Conservation (phyloP, 371 early-diverging fungal species). For the Choanephora cucurbitarum region DNA sequence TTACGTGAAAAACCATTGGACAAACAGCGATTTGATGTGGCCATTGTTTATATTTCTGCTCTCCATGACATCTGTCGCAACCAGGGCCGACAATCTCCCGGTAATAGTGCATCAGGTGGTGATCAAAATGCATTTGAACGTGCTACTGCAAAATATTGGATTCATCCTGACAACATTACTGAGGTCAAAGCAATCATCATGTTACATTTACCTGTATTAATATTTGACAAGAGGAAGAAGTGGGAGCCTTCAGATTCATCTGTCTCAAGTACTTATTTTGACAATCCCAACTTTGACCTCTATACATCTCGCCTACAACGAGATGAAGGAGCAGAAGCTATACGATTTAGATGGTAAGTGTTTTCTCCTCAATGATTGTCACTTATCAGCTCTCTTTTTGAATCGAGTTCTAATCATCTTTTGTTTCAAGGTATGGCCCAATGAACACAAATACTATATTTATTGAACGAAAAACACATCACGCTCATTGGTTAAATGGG, state of each 20-base stretch:
- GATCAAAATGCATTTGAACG: constrained; percentile 32
- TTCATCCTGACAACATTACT: constrained; percentile 95
- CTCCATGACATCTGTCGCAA: constrained; percentile 31
- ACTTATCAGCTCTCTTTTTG: no score
- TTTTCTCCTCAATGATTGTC: no score
- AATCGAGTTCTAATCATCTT: constrained; percentile 23
- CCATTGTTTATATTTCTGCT: constrained; percentile 28
- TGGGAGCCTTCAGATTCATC: constrained; percentile 31
- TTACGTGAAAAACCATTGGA: constrained; percentile 30
- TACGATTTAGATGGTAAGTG: constrained; percentile 85
- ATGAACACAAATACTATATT: constrained; percentile 64
- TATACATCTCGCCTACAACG: constrained; percentile 79
- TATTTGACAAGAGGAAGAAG: constrained; percentile 57
- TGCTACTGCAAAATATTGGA: constrained; percentile 80
- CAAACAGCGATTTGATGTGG: constrained; percentile 32
- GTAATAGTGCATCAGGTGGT: constrained; percentile 27
- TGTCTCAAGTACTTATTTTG: constrained; percentile 29
- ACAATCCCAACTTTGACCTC: constrained; percentile 25
- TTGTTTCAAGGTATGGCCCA: constrained; percentile 65
- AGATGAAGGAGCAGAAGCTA: constrained; percentile 86
- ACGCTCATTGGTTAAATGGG: constrained; percentile 93
- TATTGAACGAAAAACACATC: constrained; percentile 97
- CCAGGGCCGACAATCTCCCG: constrained; percentile 24
- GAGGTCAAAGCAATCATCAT: constrained; percentile 91
- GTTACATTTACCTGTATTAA: constrained; percentile 90